Evolutionary conservation across 805 yeast species (phyloP).

Genomic region (Starmerella lactis-condensi): DNA sequence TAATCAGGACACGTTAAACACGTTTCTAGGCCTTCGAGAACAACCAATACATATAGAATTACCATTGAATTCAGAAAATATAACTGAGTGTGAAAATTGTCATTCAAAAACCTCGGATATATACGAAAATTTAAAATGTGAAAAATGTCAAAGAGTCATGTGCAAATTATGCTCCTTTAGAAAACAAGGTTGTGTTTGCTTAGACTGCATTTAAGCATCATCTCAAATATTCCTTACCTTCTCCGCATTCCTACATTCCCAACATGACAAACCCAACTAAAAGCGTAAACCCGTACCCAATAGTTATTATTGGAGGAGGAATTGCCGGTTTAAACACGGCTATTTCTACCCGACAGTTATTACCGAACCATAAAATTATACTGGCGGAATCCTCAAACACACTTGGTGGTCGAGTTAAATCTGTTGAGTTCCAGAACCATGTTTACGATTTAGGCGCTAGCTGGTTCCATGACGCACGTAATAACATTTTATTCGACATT

Average conservation of each 20-base stretch:
- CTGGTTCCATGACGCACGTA: slow-evolving; percentile 71
- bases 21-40: slow-evolving; percentile 8
- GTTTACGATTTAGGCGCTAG: slow-evolving; percentile 64
- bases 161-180: slow-evolving; percentile 15
- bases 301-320: slow-evolving; percentile 59
- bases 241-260: neutral
- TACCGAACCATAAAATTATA: slow-evolving; percentile 28
- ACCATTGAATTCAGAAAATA: neutral
- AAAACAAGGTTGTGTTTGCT: slow-evolving; percentile 7
- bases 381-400: slow-evolving; percentile 48
- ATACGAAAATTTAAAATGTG: slow-evolving; percentile 9
- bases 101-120: slow-evolving; percentile 6
- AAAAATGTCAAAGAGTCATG: slow-evolving; percentile 6
- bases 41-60: slow-evolving; percentile 2
- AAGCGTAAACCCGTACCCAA: neutral
- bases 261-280: neutral
- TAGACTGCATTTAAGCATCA: slow-evolving; percentile 9
- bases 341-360: too few relatives aligned
- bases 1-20: slow-evolving; percentile 7
- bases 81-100: slow-evolving; percentile 3
- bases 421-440: slow-evolving; percentile 23
- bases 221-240: neutral
- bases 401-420: slow-evolving; percentile 47
- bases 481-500: too few relatives aligned
- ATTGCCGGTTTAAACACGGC: slow-evolving; percentile 63